phyloP scores from a whole-genome alignment of 129 eudicot species.

The Oenanthe sinensis region DNA sequence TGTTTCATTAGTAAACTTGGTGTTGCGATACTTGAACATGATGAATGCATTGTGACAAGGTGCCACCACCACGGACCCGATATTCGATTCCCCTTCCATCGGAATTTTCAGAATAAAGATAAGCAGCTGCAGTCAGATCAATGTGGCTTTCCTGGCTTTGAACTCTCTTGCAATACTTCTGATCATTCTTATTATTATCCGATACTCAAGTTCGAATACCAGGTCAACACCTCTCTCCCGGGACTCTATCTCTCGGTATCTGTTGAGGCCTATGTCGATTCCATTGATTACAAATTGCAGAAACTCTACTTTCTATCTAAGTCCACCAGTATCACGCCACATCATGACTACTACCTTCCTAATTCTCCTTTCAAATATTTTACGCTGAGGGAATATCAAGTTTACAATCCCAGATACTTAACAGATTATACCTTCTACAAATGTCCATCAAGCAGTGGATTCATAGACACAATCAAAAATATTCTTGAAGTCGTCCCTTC shows the following conservation, averaged over 20 bases:
- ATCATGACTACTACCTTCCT: background rate
- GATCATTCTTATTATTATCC: background rate
- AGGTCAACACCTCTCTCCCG: background rate
- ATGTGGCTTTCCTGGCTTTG: background rate
- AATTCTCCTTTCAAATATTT: background rate
- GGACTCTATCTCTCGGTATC: background rate
- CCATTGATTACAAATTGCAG: background rate
- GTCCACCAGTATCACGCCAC: background rate
- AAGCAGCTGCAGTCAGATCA: background rate
- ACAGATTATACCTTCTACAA: constrained; percentile 1
- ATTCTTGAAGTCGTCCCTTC: background rate
- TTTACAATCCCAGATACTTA: background rate
- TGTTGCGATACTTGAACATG: background rate
- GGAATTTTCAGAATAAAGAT: no score
- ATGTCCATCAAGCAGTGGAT: background rate
- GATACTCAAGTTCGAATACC: background rate
- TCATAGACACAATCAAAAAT: no score
- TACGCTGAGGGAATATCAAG: background rate
- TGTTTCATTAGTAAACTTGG: background rate
- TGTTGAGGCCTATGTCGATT: background rate
- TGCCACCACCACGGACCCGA: background rate
- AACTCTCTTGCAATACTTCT: background rate
- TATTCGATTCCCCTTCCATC: background rate
- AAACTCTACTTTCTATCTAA: background rate
- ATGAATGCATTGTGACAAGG: background rate